Percentiles rank a stretch among this genome's conserved stretches.
Evolutionary conservation across 129 eudicot genomes (phyloP).

Genomic region (Rutidosis leptorrhynchoides): DNA sequence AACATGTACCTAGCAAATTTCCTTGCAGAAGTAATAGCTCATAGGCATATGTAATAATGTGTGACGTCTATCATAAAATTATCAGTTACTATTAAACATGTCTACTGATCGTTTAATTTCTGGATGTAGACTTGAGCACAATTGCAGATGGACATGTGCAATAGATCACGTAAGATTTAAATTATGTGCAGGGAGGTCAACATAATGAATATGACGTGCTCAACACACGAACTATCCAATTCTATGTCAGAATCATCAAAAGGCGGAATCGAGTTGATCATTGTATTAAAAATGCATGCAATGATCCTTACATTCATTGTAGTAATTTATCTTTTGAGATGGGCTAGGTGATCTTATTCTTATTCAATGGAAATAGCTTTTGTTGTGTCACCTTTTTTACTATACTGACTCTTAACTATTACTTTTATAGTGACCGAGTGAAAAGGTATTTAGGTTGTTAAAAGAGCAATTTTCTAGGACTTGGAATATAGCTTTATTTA

Average conservation of each 20-base stretch:
- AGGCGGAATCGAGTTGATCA: constrained; percentile 83
- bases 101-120: background rate
- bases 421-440: background rate
- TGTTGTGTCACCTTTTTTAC: constrained; percentile 26
- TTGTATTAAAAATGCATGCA: constrained; percentile 91
- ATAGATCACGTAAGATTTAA: background rate
- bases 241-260: constrained; percentile 81
- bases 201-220: constrained; percentile 90
- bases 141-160: no score
- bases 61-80: no score
- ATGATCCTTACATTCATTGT: constrained; percentile 69
- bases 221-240: constrained; percentile 86
- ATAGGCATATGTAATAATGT: no score
- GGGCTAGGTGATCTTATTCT: constrained; percentile 52
- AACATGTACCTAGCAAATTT: background rate
- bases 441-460: constrained; percentile 16
- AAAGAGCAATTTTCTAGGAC: constrained; percentile 7
- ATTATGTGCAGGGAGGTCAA: constrained; percentile 77
- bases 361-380: constrained; percentile 19
- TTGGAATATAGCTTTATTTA: background rate
- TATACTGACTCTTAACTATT: constrained; percentile 5
- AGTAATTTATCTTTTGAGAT: constrained; percentile 77
- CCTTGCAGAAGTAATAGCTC: no score
- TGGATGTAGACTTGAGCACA: no score
- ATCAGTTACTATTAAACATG: background rate